Evolutionary conservation across 192 early-diverging fungal species (phyloP), one percentile per base, ranked within the genome.

Genomic region (Fimicolochytrium jonesii): DNA sequence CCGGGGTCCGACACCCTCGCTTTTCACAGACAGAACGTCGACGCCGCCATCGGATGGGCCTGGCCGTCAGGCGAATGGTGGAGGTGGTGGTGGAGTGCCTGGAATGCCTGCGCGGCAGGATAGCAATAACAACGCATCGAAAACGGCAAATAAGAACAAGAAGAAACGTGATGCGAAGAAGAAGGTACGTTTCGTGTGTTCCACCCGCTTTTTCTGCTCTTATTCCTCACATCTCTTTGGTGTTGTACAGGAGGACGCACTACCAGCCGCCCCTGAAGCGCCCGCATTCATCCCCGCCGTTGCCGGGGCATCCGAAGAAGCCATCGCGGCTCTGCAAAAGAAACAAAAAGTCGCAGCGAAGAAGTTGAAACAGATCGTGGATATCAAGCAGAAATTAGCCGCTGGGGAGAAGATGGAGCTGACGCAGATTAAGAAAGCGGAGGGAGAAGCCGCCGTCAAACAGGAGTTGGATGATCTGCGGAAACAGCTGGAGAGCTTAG

Each of bases 351-450:
- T 77, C 30, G 69, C 97, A 18, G 86, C 90, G 50, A 99, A 96
- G 77, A 99, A 97, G 73, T 67, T 97, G 46, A 86, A 86, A 61
- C 89, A 92, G 73, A 97, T 99, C 71, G 77, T 76, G 33, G 89
- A 89, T 42, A 79, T 99, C 39, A 92, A 89, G 66, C 83, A 85
- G 37, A 87, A 85, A 60, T 80, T 86, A 64, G 77, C 77, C 23
- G 79, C 77, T 15, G 94, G 94, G 28, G 90, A 91, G 47, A 75
- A 67, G 17, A 74, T 99, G 6, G 93, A 94, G 73, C 73, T 84
- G 56, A 90, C 91, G 22, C 92, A 94, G 77, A 73, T 87, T 13
- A 80, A 87, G 54, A 91, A 91, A 71, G 76, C 87, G 39, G 76
- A 78, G 15, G 69, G 75, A 9, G 88, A 88, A 67, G 75, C 76